Evolutionary conservation across 495 filamentous ascomycete species (phyloP), one percentile per base, ranked within the genome.

Genomic region (Hypoxylon fragiforme): DNA sequence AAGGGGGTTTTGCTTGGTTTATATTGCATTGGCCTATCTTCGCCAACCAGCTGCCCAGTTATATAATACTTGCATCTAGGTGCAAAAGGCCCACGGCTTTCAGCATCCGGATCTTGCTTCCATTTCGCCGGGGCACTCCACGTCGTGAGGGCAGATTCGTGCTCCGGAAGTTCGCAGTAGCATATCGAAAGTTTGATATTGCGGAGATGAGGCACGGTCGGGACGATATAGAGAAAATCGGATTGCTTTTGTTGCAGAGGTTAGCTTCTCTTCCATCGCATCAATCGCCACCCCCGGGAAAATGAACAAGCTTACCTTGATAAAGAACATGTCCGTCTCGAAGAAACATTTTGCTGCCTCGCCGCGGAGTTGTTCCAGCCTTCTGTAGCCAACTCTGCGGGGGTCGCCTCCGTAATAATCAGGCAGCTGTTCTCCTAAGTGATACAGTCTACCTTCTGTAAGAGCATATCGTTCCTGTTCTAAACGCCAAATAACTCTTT

Each of bases 141-240:
- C 7, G 57, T 68, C n/a, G 32, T 53, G 36, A 66, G 62, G 26
- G 68, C 65, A 7, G 59, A 48, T 52, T 78, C 73, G 39, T 64
- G 65, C 39, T 77, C 74, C 8, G 76, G 72, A 31, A 83, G 69
- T 48, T 83, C 80, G 24, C 70, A 65, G 50, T 83, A 81, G 21
- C 71, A 69, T 42, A 83, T 72, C 2, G 71, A 65, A 34, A 88
- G 72, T 40, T 81, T 76, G 34, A 91, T 38, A 44, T 81, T 79
- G 21, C 81, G 78, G 14, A 91, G 78, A 66, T 91, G 88, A 37
- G 81, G 81, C 46, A 88, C 79, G 54, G 83, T 83, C 12, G 86
- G 85, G 22, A 89, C 79, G 28, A 87, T 80, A 60, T 80, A 82
- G 76, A 87, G 81, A 67, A 91, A 88, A 65, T 91, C 88, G 43